Base-by-base conservation (phyloP, 2,329 filamentous ascomycete species). In the Monosporascus sp. region DNA sequence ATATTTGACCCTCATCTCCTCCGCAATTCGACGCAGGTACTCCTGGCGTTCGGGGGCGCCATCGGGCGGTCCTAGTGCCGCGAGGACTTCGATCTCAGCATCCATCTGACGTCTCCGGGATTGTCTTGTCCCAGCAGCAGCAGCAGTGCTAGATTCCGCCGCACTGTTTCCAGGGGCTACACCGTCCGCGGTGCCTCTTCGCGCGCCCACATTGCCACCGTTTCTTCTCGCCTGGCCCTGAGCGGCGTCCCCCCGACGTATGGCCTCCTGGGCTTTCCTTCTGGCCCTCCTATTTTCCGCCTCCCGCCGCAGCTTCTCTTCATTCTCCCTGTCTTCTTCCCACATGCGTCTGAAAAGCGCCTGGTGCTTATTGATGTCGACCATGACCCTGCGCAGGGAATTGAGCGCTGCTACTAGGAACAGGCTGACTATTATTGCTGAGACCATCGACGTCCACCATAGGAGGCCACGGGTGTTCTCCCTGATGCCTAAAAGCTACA, bases 391-490 rank as follows among this genome's bases (percentile, higher is more conserved):
- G 31, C 52, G 51, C 49, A 66, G 24, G 22, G 43, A 46, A 17
- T 46, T 26, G 11, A 46, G 15, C 43, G 43, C 43, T 26, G 20
- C 22, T 28, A 46, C 20, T 9, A 46, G 20, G 43, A 46, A 46
- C 7, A 46, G 44, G 9, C 43, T 54, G 3, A 57, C 48, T 5
- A 66, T 49, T n/a, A 58, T 38, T 18, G 1, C 15, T 6, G 63
- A 50, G 0, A 53, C 20, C n/a, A 54, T 58, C 11, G 57, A 61
- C 4, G 60, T 60, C 60, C 63, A 65, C 58, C 61, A 65, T 50
- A 58, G 60, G 2, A 58, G 49, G 22, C 40, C 31, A 3, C 54
- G 52, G 3, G 61, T 62, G 28, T 62, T 63, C 48, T 55, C 47
- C 45, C 57, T 57, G 46, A 63, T 57, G 0, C 45, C 47, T 17